Evolutionary conservation across 345 rosid species (phyloP).

Genomic region (Arabidopsis thaliana): DNA sequence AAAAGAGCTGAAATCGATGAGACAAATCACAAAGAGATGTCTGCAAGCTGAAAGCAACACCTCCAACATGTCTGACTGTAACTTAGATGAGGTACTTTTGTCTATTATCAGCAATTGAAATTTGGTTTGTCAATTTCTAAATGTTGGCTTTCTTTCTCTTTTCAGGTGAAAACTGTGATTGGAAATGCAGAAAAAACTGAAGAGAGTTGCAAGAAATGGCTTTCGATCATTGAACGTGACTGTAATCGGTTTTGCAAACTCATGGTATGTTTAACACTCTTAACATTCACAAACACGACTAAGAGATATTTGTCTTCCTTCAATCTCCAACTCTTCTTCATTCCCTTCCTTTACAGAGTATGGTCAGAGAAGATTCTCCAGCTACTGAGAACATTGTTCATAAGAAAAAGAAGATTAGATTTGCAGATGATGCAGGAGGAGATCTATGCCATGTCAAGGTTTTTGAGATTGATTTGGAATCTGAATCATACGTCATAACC

Average conservation of each 20-base stretch:
- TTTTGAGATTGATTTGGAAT: conserved; percentile 54
- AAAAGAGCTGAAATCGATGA: conserved; percentile 68
- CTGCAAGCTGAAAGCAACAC: conserved; percentile 48
- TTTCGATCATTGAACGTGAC: conserved; percentile 67
- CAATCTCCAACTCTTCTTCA: not conserved
- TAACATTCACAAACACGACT: not conserved
- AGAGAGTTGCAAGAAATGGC: conserved; percentile 70
- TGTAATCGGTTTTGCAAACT: conserved; percentile 86
- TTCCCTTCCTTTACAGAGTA: conserved; percentile 49
- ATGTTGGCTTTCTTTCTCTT: conserved; percentile 12
- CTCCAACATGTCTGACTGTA: conserved; percentile 44
- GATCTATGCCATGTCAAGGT: conserved; percentile 78
- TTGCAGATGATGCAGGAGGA: conserved; percentile 93
- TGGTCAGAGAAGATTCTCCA: conserved; percentile 49
- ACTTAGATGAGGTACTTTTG: conserved; percentile 62
- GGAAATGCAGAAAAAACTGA: conserved; percentile 62
- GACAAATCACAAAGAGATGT: conserved; percentile 58
- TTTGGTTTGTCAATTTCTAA: not conserved
- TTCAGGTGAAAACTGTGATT: conserved; percentile 59
- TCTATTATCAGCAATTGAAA: not conserved
- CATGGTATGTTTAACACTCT: conserved; percentile 62
- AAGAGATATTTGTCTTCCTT: not conserved
- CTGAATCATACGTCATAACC: conserved; percentile 19
- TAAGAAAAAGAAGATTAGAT: conserved; percentile 71
- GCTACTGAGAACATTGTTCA: conserved; percentile 44